Evolutionary conservation across 1,284 basidiomycete species (phyloP).

Genomic region (Ustilago trichophora): DNA sequence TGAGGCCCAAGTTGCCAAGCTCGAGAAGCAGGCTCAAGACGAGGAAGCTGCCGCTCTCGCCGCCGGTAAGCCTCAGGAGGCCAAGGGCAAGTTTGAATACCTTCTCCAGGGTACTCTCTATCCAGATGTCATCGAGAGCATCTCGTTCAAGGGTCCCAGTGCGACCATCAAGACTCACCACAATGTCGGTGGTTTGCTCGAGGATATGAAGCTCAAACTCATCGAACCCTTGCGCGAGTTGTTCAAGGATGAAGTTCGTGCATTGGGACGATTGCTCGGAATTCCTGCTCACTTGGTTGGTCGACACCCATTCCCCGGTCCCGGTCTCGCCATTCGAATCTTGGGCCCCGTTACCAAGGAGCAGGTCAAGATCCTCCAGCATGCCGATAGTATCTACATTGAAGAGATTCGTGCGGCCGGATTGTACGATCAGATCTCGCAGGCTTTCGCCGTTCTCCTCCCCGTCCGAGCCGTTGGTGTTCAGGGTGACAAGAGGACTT

Average conservation of each 20-base stretch:
- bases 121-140: slow-evolving; percentile 98
- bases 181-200: slow-evolving; percentile 95
- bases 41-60: slow-evolving; percentile 75
- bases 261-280: slow-evolving; percentile 84
- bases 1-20: slow-evolving; percentile 87
- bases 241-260: slow-evolving; percentile 99
- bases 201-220: slow-evolving; percentile 98
- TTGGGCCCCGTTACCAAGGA: slow-evolving; percentile 91
- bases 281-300: slow-evolving; percentile 94
- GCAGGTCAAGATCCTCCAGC: slow-evolving; percentile 93
- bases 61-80: slow-evolving; percentile 54
- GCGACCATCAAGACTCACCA: slow-evolving; percentile 99
- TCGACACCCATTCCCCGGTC: slow-evolving; percentile 99
- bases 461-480: slow-evolving; percentile 97
- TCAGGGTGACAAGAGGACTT: slow-evolving; percentile 95
- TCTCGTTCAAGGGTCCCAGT: slow-evolving; percentile 98
- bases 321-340: slow-evolving; percentile 98
- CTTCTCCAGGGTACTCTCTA: slow-evolving; percentile 97
- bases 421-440: slow-evolving; percentile 91
- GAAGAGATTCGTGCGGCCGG: slow-evolving; percentile 94
- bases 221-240: slow-evolving; percentile 97
- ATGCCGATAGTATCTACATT: slow-evolving; percentile 95
- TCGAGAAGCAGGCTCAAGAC: slow-evolving; percentile 83
- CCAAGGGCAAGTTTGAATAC: slow-evolving; percentile 88
- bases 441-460: slow-evolving; percentile 96